These are phyloP conservation scores for Inga leiocalycina DNA, from an alignment of 306 rosid genomes.

Conservation along the genomic window DNA sequence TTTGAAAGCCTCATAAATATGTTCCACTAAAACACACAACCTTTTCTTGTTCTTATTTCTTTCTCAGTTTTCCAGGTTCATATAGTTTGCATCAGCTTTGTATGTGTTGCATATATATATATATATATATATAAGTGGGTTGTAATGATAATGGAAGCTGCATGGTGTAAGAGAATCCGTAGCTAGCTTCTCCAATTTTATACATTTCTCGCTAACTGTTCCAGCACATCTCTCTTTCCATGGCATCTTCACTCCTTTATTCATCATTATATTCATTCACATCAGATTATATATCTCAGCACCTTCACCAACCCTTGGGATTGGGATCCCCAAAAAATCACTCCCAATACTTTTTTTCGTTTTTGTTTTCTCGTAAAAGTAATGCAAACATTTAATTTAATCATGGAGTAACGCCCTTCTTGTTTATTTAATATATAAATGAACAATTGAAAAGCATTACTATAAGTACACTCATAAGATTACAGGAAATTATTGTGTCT, in stretches of 20 bases:
- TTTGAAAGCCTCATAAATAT: conserved; percentile 56
- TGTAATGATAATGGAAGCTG: conserved; percentile 44
- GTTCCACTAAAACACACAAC: conserved; percentile 36
- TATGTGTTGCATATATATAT: conserved; percentile 2
- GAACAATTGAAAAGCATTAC: neutral
- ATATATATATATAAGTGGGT: neutral
- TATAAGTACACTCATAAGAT: too few species aligned
- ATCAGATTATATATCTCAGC: neutral
- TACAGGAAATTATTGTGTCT: too few species aligned
- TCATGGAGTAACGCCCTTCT: neutral
- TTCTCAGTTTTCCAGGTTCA: conserved; percentile 38
- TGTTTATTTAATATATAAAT: neutral
- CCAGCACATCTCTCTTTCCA: conserved; percentile 38
- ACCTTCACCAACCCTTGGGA: conserved; percentile 1
- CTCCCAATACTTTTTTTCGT: neutral
- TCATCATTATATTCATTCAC: conserved; percentile 28
- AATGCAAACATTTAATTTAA: neutral
- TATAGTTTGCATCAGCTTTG: conserved; percentile 28
- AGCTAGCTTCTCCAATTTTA: conserved; percentile 30
- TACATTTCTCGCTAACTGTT: conserved; percentile 50
- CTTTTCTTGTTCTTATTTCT: neutral
- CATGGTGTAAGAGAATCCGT: conserved; percentile 37
- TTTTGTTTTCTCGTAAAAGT: neutral
- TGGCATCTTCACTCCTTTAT: conserved; percentile 8
- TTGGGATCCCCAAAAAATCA: neutral